A percentile compares a stretch with the other conserved stretches of the same genome.
phyloP scores from a whole-genome alignment of 768 basidiomycete genomes.

The Naganishia randhawae region DNA sequence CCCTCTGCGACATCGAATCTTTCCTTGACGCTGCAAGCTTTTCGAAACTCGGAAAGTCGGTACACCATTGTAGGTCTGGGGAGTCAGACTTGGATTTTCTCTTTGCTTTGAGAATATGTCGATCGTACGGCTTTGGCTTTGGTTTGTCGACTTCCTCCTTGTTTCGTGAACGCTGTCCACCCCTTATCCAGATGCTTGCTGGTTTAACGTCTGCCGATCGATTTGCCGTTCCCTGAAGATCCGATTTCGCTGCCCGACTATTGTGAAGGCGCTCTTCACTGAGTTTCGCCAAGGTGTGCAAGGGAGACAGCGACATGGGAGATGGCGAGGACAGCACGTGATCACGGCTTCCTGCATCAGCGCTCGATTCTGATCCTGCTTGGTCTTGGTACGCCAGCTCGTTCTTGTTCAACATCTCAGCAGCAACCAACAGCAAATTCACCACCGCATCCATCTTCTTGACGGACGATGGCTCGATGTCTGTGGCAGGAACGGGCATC shows the following conservation, averaged over 20 bases:
- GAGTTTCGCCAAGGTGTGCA: conserved; percentile 10
- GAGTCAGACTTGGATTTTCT: background rate
- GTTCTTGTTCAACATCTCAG: background rate
- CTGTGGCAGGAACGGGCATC: background rate
- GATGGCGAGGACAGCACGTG: background rate
- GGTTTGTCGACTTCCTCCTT: background rate
- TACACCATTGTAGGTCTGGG: background rate
- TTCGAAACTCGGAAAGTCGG: conserved; percentile 12
- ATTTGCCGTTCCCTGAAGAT: background rate
- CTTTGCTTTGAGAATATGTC: background rate
- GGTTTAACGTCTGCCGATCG: background rate
- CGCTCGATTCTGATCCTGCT: conserved; percentile 6
- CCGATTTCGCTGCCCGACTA: background rate
- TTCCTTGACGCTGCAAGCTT: background rate
- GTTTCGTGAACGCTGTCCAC: conserved; percentile 13
- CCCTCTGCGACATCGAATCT: background rate
- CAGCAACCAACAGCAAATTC: conserved; percentile 8
- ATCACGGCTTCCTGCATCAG: background rate
- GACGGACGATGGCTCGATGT: background rate
- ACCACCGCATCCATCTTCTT: conserved; percentile 9
- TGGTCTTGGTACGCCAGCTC: background rate
- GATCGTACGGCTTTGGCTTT: conserved; percentile 2
- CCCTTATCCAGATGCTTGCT: conserved; percentile 12
- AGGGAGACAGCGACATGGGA: conserved; percentile 9
- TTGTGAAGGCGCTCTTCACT: conserved; percentile 3